Conservation (phyloP, 371 early-diverging fungal species). For the Mucor irregularis region DNA sequence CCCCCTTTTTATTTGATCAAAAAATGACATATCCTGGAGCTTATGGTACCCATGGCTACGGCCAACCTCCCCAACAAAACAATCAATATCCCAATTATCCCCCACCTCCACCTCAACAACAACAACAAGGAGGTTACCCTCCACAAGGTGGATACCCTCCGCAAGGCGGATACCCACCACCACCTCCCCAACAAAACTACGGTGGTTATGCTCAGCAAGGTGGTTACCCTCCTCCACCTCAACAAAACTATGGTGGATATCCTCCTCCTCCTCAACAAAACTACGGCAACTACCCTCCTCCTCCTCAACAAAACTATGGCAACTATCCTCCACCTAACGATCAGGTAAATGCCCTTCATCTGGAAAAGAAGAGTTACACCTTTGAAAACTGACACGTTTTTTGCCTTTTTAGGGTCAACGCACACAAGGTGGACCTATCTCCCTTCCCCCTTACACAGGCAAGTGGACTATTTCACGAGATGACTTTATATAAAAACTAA, state of each 20-base stretch:
- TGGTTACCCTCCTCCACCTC: not conserved
- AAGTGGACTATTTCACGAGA: not conserved
- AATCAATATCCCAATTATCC: conserved; percentile 6
- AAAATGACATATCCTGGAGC: conserved; percentile 28
- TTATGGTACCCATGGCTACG: conserved; percentile 24
- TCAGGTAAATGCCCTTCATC: no score
- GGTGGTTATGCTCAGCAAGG: conserved; percentile 5
- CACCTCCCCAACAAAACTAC: conserved; percentile 9
- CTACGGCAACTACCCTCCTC: not conserved
- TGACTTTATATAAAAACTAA: not conserved
- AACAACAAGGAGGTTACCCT: conserved; percentile 6
- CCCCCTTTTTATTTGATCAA: no score
- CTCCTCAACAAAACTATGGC: conserved; percentile 7
- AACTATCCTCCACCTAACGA: conserved; percentile 8
- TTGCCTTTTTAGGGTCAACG: no score
- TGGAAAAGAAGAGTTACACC: no score
- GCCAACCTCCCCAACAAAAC: conserved; percentile 16
- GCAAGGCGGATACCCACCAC: conserved; percentile 3
- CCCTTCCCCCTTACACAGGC: conserved; percentile 23
- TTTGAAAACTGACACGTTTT: not conserved
- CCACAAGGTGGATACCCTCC: conserved; percentile 8
- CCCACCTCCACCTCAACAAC: conserved; percentile 13
- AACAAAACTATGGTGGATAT: not conserved
- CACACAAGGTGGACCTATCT: no score
- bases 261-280: conserved; percentile 1